A percentile compares a stretch with the other conserved stretches of the same genome.
phyloP scores from a whole-genome alignment of 805 yeast species.

The Ascoidea tarda region DNA sequence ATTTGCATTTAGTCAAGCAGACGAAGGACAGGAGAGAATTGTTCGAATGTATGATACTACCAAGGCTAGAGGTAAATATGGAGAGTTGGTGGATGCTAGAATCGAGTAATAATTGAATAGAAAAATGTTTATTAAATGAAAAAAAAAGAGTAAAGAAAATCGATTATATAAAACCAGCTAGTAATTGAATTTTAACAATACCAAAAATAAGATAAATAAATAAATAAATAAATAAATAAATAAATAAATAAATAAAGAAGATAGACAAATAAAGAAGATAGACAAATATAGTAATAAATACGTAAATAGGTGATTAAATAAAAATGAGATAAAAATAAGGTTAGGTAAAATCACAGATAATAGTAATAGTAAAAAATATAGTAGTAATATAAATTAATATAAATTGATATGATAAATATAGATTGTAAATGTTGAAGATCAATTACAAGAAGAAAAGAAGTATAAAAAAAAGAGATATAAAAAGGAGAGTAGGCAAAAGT shows the following conservation, averaged over 20 bases:
- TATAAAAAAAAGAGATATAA: too few relatives aligned
- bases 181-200: neutral
- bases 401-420: too few relatives aligned
- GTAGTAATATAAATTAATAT: neutral
- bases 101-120: constrained; percentile 1
- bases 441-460: neutral
- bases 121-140: neutral
- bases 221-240: neutral
- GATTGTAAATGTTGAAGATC: neutral
- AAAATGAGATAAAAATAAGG: neutral
- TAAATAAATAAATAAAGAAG: neutral
- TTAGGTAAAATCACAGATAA: too few relatives aligned
- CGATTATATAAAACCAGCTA: neutral
- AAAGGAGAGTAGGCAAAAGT: neutral
- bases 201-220: neutral
- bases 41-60: constrained; percentile 94
- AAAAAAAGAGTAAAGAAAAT: too few relatives aligned
- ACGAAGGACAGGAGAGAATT: constrained; percentile 84
- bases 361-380: neutral
- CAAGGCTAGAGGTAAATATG: constrained; percentile 62
- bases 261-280: too few relatives aligned
- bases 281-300: too few relatives aligned
- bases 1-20: constrained; percentile 93
- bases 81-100: constrained; percentile 36
- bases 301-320: neutral